Evolutionary conservation across 768 basidiomycete species (phyloP).

Genomic region (Tricholoma hemisulphureum): DNA sequence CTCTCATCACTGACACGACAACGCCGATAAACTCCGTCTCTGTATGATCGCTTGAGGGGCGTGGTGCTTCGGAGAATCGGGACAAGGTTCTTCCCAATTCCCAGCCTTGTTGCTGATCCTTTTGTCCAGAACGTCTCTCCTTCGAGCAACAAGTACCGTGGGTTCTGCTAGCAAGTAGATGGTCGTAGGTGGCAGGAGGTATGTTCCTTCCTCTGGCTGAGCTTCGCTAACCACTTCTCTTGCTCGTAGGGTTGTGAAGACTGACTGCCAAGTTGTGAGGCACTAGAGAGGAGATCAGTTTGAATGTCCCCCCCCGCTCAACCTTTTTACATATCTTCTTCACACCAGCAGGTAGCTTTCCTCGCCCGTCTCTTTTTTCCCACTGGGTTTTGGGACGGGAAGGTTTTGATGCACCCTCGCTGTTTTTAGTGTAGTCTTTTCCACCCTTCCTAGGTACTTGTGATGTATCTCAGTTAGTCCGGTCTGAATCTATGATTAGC

Average conservation of each 20-base stretch:
- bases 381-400: conserved; percentile 1
- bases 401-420: conserved; percentile 1
- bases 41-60: not conserved
- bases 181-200: too few species aligned
- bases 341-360: conserved; percentile 1
- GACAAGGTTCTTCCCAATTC: not conserved
- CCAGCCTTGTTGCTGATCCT: not conserved
- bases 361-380: not conserved
- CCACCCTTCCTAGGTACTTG: not conserved
- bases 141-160: not conserved
- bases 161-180: too few species aligned
- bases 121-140: not conserved
- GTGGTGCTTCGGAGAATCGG: not conserved
- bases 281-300: not conserved
- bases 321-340: conserved; percentile 1
- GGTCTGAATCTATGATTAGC: not conserved
- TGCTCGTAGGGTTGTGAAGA: not conserved
- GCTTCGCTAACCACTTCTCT: not conserved
- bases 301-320: not conserved
- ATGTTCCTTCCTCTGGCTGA: not conserved
- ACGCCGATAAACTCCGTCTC: not conserved
- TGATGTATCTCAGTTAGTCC: not conserved
- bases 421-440: not conserved
- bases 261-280: not conserved
- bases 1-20: not conserved